Base-by-base conservation (phyloP, 2,329 filamentous ascomycete species). In the Neofusicoccum kwambonambiense region DNA sequence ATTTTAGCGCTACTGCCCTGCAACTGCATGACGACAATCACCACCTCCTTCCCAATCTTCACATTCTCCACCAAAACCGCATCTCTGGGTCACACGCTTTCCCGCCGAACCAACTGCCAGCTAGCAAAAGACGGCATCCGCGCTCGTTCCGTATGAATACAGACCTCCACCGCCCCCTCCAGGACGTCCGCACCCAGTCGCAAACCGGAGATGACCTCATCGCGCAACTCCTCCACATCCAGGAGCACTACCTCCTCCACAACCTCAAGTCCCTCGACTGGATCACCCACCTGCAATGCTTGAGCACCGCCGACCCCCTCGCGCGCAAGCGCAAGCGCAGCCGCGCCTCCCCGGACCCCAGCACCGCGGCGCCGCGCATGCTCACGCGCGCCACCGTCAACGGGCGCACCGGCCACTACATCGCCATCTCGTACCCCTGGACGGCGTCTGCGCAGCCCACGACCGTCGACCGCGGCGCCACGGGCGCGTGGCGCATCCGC, bases 161-260 rank as follows among this genome's bases (percentile, higher is more conserved):
- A 47, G 42, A 37, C 42, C 42, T 60, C 13, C 6, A 35, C 15
- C 41, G 22, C 27, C 42, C 56, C 41, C 56, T 60, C 27, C 56
- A 31, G 15, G 56, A 47, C 56, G n/a, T 60, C 39, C 27, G n/a
- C 68, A 31, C 70, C 73, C 22, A 71, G 78, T 22, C 74, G 27
- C 27, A 31, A 31, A 5, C 27, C 4, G 27, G 27, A 31, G 6
- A 82, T 50, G 80, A 79, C 12, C 74, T 84, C 1, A 82, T 82
- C 19, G 82, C 80, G 65, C 74, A 84, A 4, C 77, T 85, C 66
- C 73, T 79, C 27, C 75, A 77, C 47, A 76, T 80, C 69, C 78
- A 81, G 19, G 76, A 82, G 66, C 82, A 41, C 42, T 57, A 64
- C 62, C 41, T 47, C 15, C 51, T 64, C 51, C 22, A 56, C 41